Base-by-base conservation (phyloP, 257 asterid genomes). In the Linderniella brevidens region DNA sequence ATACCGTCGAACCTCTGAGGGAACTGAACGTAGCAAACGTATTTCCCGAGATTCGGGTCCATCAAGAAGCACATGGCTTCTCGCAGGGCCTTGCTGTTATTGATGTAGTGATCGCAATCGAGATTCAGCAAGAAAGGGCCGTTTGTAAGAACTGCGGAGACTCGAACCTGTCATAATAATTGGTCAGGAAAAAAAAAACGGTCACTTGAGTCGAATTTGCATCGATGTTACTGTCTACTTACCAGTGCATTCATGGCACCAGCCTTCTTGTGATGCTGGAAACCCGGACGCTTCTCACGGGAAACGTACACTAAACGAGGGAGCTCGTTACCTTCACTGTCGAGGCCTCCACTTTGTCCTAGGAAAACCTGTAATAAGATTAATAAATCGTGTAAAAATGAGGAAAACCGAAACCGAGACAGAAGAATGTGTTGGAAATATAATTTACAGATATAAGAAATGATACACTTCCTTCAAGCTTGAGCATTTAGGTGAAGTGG, bases 1-100 rank as follows among this genome's bases (percentile, higher is more conserved):
- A 87, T 87, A 53, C 97, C 97, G 59, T 87, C 97, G 49, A 87
- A 87, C 62, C 97, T 80, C 76, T 83, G 97, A 8, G 97, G 97
- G 59, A 87, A 87, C 52, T 83, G 97, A 63, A 87, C 97, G 61
- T 87, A 87, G 59, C 97, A 87, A 53, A 87, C 93, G 60, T 80
- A 83, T 62, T 87, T 87, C 61, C 97, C 97, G 55, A 80, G 95
- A 68, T 80, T 87, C 38, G 97, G 97, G 63, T 87, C 97, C 97
- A 87, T 87, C 38, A 87, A 19, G 63, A 87, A 87, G 71, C 97
- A 87, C 97, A 87, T 87, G 46, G 95, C 74, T 69, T 87, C 97
- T 32, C 97, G 76, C 76, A 87, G 56, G 36, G 97, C 97, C 85
- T 87, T 87, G 78, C 95, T 87, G 73, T 87, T 87, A 71, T 87